Evolutionary conservation across 108 stramenopile genomes (phyloP), one percentile per base, ranked within the genome.

Genomic region (Conticribra guillardii): DNA sequence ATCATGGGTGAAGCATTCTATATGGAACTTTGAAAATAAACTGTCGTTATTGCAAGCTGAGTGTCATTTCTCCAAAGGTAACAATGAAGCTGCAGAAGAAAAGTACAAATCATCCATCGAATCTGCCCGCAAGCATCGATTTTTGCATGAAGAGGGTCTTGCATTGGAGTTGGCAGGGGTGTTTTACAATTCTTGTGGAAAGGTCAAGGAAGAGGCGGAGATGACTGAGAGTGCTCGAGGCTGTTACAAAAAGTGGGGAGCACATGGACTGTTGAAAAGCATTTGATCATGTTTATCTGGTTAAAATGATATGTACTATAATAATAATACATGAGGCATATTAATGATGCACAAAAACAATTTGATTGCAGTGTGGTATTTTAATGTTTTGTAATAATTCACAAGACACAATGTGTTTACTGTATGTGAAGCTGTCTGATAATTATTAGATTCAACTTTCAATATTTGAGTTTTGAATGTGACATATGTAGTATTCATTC

Each of bases 1-100:
- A 3, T 0, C 2, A 5, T 57, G 56, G 56, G 56, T 30, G 14
- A 9, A 32, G 0, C 56, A 57, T 9, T 57, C 56, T 30, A n/a
- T 29, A 11, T 57, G 56, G 56, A 57, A 57, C 30, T 57, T 57
- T 9, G 31, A 57, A 28, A 57, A 57, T 29, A 57, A 57, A 57
- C 56, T 57, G 2, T 8, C n/a, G 1, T 29, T 57, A n/a, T 32
- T 57, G 5, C 30, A 57, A 5, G 56, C 56, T 30, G 56, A 57
- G 29, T 9, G 27, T 0, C 18, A 30, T 7, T 57, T 57, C 29
- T 32, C 15, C 28, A 57, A 4, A 28, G 31, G 56, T n/a, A n/a
- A 57, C 14, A 32, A 57, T 2, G 31, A 57, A 7, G 18, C 9
- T 14, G 56, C 56, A 32, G 28, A 28, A 57, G 29, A 4, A 2